Conservation (phyloP, 2,329 filamentous ascomycete genomes). For the Macrophomina phaseolina region DNA sequence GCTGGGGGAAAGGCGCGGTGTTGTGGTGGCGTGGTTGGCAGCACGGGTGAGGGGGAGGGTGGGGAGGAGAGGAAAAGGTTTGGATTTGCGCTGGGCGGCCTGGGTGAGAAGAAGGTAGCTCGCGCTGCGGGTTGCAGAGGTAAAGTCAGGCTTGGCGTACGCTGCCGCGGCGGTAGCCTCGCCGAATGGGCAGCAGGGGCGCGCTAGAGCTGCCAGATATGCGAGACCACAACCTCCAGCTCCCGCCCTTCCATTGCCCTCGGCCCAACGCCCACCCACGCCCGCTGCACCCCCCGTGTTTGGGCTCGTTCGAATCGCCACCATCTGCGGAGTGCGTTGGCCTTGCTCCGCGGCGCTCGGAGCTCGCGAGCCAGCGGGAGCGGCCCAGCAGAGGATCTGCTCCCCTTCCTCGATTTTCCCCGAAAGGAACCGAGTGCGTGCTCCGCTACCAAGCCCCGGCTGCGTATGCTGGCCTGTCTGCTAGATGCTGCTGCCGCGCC, state of each 20-base stretch:
- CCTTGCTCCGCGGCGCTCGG: neutral
- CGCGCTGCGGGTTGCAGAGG: slow-evolving; percentile 20
- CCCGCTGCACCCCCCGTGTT: slow-evolving; percentile 19
- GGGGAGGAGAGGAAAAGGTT: slow-evolving; percentile 36
- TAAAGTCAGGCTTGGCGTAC: slow-evolving; percentile 24
- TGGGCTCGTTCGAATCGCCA: slow-evolving; percentile 26
- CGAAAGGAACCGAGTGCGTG: slow-evolving; percentile 24
- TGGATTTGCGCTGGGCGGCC: slow-evolving; percentile 24
- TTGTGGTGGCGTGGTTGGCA: slow-evolving; percentile 36
- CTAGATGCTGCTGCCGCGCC: slow-evolving; percentile 3
- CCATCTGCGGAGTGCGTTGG: neutral
- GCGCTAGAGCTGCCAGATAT: slow-evolving; percentile 25
- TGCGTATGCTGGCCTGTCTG: slow-evolving; percentile 10
- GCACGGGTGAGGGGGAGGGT: slow-evolving; percentile 38
- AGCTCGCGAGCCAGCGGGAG: neutral
- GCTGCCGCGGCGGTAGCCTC: slow-evolving; percentile 14
- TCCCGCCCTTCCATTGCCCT: neutral
- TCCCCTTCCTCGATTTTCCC: slow-evolving; percentile 26
- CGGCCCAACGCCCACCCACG: neutral
- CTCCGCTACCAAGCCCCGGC: slow-evolving; percentile 23
- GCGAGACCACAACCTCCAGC: slow-evolving; percentile 21
- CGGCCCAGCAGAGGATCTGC: slow-evolving; percentile 4
- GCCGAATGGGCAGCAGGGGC: slow-evolving; percentile 14
- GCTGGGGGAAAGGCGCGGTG: slow-evolving; percentile 28
- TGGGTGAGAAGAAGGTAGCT: slow-evolving; percentile 23